Conservation (phyloP, 306 rosid genomes). For the Ormosia emarginata region DNA sequence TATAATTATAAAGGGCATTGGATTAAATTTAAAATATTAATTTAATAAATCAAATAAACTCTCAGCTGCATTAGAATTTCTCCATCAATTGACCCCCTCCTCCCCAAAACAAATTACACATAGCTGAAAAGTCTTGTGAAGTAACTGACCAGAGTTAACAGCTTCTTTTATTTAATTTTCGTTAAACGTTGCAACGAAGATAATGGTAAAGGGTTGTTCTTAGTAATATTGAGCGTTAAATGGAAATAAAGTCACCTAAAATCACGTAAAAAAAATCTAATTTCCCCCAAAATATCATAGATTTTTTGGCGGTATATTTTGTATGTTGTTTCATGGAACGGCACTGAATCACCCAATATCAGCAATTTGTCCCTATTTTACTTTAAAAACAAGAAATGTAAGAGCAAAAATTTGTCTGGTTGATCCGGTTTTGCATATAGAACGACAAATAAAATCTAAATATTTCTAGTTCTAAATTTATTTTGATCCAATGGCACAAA, state of each 20-base stretch:
- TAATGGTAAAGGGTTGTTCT: neutral
- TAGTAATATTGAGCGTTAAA: neutral
- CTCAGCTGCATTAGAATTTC: too few species aligned
- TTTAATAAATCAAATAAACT: too few species aligned
- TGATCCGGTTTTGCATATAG: too few species aligned
- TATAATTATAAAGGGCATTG: too few species aligned
- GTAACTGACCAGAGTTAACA: neutral
- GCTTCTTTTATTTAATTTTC: neutral
- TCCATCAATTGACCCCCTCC: neutral
- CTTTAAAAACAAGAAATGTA: neutral
- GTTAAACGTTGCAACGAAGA: neutral
- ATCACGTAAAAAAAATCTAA: neutral
- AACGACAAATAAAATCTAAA: too few species aligned
- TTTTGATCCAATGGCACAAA: neutral
- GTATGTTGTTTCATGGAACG: neutral
- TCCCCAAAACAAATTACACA: neutral
- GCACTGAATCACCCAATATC: neutral
- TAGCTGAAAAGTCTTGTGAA: neutral
- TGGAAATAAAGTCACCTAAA: neutral
- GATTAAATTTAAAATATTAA: too few species aligned
- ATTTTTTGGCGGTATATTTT: neutral
- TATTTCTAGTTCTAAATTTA: too few species aligned
- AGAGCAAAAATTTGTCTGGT: neutral
- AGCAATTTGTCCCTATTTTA: neutral
- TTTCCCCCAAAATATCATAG: neutral